These are phyloP conservation scores for Chlamydomonas sphaeroides DNA, from an alignment of 139 green algal genomes.

Conservation along the genomic window DNA sequence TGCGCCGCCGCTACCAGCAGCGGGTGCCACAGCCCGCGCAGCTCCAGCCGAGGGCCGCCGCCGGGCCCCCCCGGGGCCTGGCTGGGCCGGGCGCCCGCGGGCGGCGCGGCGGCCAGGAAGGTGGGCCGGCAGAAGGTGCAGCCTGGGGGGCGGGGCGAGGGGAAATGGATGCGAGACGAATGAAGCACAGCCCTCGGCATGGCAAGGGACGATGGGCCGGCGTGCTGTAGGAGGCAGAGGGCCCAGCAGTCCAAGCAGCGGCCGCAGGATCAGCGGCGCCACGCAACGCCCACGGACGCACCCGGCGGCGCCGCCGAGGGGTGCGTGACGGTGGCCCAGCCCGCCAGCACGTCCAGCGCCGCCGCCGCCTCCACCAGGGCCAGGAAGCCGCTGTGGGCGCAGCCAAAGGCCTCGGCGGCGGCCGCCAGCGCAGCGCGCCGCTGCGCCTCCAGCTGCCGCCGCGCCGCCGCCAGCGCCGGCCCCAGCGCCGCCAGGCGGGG, in stretches of 20 bases:
- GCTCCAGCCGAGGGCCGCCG: constrained; percentile 46
- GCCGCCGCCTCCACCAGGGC: constrained; percentile 51
- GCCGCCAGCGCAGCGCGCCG: constrained; percentile 30
- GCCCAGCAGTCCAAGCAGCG: too few relatives aligned
- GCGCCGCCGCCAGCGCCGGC: not conserved
- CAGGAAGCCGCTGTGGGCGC: constrained; percentile 25
- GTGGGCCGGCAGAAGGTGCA: constrained; percentile 67
- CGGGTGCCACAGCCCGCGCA: constrained; percentile 73
- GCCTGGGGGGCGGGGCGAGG: constrained; percentile 19
- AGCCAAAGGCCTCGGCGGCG: constrained; percentile 9
- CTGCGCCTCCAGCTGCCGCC: not conserved
- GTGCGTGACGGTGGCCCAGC: constrained; percentile 65
- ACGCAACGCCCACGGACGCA: too few relatives aligned
- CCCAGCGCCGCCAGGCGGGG: constrained; percentile 23
- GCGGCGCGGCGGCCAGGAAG: constrained; percentile 49
- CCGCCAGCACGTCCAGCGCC: constrained; percentile 70
- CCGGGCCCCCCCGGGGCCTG: too few relatives aligned
- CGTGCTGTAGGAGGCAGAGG: too few relatives aligned
- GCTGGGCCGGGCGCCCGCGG: not conserved
- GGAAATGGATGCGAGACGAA: too few relatives aligned
- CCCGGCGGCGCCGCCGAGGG: constrained; percentile 30
- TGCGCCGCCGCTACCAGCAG: too few relatives aligned
- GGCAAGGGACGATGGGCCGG: too few relatives aligned
- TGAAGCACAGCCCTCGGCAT: too few relatives aligned
- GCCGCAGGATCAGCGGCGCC: too few relatives aligned